Conservation (phyloP, 768 basidiomycete genomes). For the Auricularia cornea region DNA sequence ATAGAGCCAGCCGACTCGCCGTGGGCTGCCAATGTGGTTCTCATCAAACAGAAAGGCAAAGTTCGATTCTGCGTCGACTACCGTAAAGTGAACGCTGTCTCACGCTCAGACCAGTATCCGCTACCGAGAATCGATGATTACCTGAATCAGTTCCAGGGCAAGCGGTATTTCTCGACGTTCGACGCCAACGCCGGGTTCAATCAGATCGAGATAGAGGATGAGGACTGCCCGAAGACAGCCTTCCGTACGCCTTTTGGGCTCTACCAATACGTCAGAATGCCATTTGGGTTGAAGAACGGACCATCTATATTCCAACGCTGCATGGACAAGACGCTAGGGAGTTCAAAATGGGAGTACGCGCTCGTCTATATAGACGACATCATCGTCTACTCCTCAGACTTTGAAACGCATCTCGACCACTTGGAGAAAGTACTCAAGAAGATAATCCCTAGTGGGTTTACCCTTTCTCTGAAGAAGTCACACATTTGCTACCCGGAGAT, state of each 20-base stretch:
- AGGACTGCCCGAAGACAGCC: constrained; percentile 26
- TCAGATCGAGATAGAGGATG: constrained; percentile 1
- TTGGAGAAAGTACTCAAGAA: not conserved
- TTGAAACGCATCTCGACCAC: not conserved
- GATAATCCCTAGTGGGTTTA: not conserved
- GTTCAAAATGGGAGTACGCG: not conserved
- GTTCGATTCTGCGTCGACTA: constrained; percentile 30
- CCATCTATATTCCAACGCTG: not conserved
- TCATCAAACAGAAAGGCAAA: constrained; percentile 31
- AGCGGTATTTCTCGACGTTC: constrained; percentile 25
- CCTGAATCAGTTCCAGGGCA: constrained; percentile 22
- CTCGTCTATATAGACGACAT: not conserved
- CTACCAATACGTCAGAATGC: constrained; percentile 34
- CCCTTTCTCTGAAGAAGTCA: not conserved
- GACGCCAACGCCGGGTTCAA: constrained; percentile 33
- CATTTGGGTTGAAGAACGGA: constrained; percentile 27
- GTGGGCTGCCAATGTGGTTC: constrained; percentile 25
- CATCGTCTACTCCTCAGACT: not conserved
- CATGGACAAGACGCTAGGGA: not conserved
- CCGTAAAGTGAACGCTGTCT: constrained; percentile 19
- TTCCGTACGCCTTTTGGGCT: constrained; percentile 33
- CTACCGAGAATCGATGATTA: constrained; percentile 20
- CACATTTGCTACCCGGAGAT: not conserved
- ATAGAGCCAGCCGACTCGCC: constrained; percentile 34
- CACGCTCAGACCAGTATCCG: constrained; percentile 21